phyloP scores from a whole-genome alignment of 768 basidiomycete species.

The Trametes elegans region DNA sequence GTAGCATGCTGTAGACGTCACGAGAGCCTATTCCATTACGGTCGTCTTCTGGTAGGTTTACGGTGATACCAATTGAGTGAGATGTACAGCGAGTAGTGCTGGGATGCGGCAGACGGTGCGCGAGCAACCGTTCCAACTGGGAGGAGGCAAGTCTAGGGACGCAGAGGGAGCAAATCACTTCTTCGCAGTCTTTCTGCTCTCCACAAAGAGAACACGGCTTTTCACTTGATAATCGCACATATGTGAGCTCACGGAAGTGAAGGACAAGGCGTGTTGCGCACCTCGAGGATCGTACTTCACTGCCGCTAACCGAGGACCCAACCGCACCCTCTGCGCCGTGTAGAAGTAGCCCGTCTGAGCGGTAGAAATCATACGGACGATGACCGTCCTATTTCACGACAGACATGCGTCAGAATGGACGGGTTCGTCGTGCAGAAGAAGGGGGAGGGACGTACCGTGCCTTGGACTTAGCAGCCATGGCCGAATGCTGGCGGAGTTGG shows the following conservation, averaged over 20 bases:
- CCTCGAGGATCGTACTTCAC: slow-evolving; percentile 91
- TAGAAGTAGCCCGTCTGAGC: slow-evolving; percentile 93
- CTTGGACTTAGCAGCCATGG: slow-evolving; percentile 64
- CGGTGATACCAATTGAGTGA: too few relatives aligned
- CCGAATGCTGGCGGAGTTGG: too few relatives aligned
- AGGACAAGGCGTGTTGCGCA: slow-evolving; percentile 35
- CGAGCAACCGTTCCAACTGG: too few relatives aligned
- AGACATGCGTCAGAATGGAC: not conserved
- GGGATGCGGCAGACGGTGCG: not conserved
- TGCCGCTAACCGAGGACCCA: slow-evolving; percentile 78
- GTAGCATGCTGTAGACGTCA: too few relatives aligned
- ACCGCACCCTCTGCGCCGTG: slow-evolving; percentile 72
- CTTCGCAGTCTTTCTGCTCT: slow-evolving; percentile 74
- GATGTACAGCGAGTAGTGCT: too few relatives aligned
- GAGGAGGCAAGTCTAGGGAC: not conserved
- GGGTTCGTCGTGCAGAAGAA: not conserved
- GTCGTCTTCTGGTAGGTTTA: too few relatives aligned
- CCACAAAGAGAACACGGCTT: slow-evolving; percentile 72
- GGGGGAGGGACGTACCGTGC: slow-evolving; percentile 43
- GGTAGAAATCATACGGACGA: slow-evolving; percentile 86
- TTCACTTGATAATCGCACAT: slow-evolving; percentile 44
- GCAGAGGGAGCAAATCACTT: slow-evolving; percentile 22
- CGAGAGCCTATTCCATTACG: too few relatives aligned
- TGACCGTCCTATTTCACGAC: slow-evolving; percentile 85
- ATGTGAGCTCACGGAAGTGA: not conserved